A percentile compares a stretch with the other conserved stretches of the same genome.
Evolutionary conservation across 2,329 filamentous ascomycete genomes (phyloP).

Genomic region (Aspergillus tamarii): DNA sequence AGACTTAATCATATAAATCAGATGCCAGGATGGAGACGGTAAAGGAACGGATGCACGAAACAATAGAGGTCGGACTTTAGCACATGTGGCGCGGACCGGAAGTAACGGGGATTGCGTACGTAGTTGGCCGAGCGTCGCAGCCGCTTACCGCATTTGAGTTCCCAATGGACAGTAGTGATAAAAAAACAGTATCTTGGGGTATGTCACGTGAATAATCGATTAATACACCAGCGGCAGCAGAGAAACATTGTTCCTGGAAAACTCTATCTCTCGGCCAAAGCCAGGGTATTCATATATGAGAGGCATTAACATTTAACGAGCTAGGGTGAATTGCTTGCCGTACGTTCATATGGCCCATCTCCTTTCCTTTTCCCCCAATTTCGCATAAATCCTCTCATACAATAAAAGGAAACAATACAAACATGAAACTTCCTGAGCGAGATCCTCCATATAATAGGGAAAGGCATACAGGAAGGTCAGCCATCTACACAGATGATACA

Average conservation of each 20-base stretch:
- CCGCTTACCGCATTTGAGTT: neutral
- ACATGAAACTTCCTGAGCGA: neutral
- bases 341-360: neutral
- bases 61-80: neutral
- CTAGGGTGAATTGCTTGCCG: neutral
- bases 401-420: neutral
- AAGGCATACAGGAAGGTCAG: neutral
- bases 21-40: neutral
- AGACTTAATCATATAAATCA: neutral
- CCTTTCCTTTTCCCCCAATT: neutral
- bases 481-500: neutral
- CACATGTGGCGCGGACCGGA: conserved; percentile 13
- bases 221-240: neutral
- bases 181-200: neutral
- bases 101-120: conserved; percentile 12
- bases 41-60: neutral
- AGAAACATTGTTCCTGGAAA: neutral
- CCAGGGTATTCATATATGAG: neutral
- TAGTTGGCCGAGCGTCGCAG: conserved; percentile 18
- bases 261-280: neutral
- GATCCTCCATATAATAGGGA: neutral
- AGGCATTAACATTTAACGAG: neutral
- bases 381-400: neutral
- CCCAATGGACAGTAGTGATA: neutral
- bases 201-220: neutral